phyloP scores from a whole-genome alignment of 2,329 filamentous ascomycete species.

The Aspergillus proliferans region DNA sequence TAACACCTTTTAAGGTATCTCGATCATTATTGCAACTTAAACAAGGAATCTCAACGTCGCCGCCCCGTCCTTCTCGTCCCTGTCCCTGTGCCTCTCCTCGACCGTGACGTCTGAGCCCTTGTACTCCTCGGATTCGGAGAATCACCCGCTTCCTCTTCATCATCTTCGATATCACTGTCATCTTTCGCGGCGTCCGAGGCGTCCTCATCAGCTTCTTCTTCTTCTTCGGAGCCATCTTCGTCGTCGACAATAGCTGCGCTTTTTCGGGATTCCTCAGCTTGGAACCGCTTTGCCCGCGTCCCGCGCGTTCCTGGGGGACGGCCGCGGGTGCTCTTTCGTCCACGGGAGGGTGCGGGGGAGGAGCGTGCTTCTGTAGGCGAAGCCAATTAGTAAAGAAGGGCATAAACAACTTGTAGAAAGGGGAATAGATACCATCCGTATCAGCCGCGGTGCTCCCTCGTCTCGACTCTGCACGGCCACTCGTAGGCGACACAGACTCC shows the following conservation, averaged over 20 bases:
- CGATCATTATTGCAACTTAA: background rate
- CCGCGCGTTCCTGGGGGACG: slow-evolving; percentile 27
- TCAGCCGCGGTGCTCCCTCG: slow-evolving; percentile 42
- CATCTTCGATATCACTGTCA: slow-evolving; percentile 34
- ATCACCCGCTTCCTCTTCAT: slow-evolving; percentile 29
- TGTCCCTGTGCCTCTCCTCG: slow-evolving; percentile 29
- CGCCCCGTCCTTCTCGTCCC: slow-evolving; percentile 32
- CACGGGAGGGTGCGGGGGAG: slow-evolving; percentile 38
- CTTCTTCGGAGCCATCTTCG: slow-evolving; percentile 34
- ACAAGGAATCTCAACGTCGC: slow-evolving; percentile 21
- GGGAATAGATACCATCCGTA: slow-evolving; percentile 38
- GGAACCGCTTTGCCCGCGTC: slow-evolving; percentile 33
- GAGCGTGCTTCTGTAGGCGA: slow-evolving; percentile 34
- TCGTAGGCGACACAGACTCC: slow-evolving; percentile 37
- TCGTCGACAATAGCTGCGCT: slow-evolving; percentile 27
- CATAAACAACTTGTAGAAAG: slow-evolving; percentile 1
- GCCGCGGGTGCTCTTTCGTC: slow-evolving; percentile 29
- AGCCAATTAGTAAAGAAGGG: slow-evolving; percentile 2
- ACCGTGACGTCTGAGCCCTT: slow-evolving; percentile 29
- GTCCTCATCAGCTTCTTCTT: slow-evolving; percentile 37
- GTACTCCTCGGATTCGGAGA: slow-evolving; percentile 31
- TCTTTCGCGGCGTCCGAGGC: slow-evolving; percentile 30
- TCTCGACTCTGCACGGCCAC: slow-evolving; percentile 30
- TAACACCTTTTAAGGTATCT: background rate
- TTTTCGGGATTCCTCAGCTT: slow-evolving; percentile 29